Conservation (phyloP, 768 basidiomycete species). For the Naganishia vishniacii region DNA sequence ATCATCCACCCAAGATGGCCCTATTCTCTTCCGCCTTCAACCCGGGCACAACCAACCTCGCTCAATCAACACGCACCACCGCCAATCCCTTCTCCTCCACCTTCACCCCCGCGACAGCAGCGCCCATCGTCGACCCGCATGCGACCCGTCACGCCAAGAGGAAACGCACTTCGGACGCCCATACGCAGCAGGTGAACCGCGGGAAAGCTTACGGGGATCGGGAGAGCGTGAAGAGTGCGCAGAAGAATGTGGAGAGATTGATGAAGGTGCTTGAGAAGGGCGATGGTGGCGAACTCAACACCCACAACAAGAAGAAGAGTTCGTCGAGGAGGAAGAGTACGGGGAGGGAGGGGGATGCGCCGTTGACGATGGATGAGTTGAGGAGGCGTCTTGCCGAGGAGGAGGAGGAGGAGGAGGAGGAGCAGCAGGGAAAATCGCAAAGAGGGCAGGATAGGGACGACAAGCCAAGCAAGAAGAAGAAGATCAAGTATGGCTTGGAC, state of each 20-base stretch:
- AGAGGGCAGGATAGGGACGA: background rate
- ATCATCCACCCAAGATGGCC: too few species aligned
- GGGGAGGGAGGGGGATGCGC: background rate
- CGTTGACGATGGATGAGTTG: background rate
- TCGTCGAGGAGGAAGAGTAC: background rate
- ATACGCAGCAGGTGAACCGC: background rate
- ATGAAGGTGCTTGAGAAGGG: constrained; percentile 41
- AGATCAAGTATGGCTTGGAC: constrained; percentile 24
- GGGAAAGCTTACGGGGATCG: constrained; percentile 21
- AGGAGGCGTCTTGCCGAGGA: constrained; percentile 7
- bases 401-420: background rate
- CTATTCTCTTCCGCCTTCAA: too few species aligned
- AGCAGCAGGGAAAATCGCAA: too few species aligned
- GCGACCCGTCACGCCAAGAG: constrained; percentile 9
- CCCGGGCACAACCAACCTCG: too few species aligned
- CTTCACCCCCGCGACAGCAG: background rate
- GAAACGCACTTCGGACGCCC: constrained; percentile 4
- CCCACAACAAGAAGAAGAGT: background rate
- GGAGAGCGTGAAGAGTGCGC: constrained; percentile 30
- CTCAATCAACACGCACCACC: too few species aligned
- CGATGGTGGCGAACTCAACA: constrained; percentile 1
- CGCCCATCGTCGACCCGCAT: constrained; percentile 7
- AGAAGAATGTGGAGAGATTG: constrained; percentile 43
- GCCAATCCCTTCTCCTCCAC: constrained; percentile 9
- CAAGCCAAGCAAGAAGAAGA: constrained; percentile 21